A percentile compares a stretch with the other conserved stretches of the same genome.
Conservation (phyloP, 2,329 filamentous ascomycete species). For the Lizonia empirigonia region DNA sequence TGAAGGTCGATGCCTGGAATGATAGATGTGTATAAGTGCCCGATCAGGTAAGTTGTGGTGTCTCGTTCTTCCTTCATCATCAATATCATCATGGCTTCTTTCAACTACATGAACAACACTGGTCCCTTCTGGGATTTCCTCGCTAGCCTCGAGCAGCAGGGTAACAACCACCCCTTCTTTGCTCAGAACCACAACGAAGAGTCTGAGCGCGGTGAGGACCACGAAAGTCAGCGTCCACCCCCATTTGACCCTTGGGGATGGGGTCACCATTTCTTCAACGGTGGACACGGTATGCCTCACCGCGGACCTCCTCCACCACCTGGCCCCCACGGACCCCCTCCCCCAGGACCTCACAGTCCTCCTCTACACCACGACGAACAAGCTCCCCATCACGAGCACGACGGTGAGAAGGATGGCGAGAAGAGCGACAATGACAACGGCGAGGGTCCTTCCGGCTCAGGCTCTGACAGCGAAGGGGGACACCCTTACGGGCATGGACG, state of each 20-base stretch:
- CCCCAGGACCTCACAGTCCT: conserved; percentile 28
- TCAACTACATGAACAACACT: conserved; percentile 58
- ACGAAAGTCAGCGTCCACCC: conserved; percentile 24
- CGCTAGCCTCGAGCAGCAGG: conserved; percentile 56
- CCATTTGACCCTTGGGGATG: conserved; percentile 44
- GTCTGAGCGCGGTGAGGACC: conserved; percentile 30
- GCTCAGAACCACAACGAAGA: conserved; percentile 41
- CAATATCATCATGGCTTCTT: conserved; percentile 55
- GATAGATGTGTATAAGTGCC: conserved; percentile 32
- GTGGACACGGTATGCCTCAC: conserved; percentile 33
- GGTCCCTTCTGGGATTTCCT: conserved; percentile 64
- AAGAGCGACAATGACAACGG: conserved; percentile 33
- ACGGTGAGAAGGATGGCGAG: conserved; percentile 21
- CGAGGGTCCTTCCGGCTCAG: conserved; percentile 38
- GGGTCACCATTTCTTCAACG: conserved; percentile 39
- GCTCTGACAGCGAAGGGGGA: conserved; percentile 36
- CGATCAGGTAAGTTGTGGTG: conserved; percentile 16
- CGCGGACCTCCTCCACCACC: conserved; percentile 37
- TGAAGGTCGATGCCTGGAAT: conserved; percentile 38
- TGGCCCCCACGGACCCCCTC: conserved; percentile 21
- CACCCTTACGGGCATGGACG: conserved; percentile 21
- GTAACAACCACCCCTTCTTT: conserved; percentile 54
- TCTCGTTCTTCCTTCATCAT: conserved; percentile 15
- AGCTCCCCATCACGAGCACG: conserved; percentile 13
- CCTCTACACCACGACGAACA: conserved; percentile 15